A percentile compares a stretch with the other conserved stretches of the same genome.
phyloP scores from a whole-genome alignment of 306 rosid species.

The Albizia julibrissin region DNA sequence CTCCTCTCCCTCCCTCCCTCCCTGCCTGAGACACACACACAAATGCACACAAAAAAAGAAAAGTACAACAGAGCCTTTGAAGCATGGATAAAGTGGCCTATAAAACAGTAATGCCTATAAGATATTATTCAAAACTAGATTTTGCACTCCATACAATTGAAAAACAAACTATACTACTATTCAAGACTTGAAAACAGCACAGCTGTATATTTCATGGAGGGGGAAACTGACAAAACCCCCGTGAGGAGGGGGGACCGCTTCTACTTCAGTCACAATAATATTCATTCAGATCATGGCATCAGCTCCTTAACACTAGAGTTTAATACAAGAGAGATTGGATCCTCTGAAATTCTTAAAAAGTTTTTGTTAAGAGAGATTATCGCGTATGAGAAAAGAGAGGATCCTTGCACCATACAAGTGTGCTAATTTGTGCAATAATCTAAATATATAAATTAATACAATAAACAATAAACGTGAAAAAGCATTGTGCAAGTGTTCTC shows the following conservation, averaged over 20 bases:
- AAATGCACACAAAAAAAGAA: no score
- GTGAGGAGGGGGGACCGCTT: neutral
- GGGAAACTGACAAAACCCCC: neutral
- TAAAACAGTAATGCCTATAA: neutral
- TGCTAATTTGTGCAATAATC: neutral
- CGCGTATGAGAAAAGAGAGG: neutral
- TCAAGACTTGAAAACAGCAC: neutral
- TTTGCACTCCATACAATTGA: neutral
- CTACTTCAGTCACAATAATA: neutral
- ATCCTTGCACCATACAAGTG: neutral
- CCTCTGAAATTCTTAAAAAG: neutral
- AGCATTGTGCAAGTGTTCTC: neutral
- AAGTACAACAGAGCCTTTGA: neutral
- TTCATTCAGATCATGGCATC: neutral
- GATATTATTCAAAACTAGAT: neutral
- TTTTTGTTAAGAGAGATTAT: neutral
- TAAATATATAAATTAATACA: neutral
- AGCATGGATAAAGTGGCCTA: neutral
- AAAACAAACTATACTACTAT: neutral
- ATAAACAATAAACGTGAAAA: neutral
- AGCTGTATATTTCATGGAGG: neutral
- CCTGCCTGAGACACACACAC: neutral
- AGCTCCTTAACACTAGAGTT: neutral
- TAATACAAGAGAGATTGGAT: neutral
- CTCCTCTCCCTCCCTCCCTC: neutral